A percentile compares a stretch with the other conserved stretches of the same genome.
Conservation (phyloP, 176 grass and related monocot species). For the Chloris gayana region DNA sequence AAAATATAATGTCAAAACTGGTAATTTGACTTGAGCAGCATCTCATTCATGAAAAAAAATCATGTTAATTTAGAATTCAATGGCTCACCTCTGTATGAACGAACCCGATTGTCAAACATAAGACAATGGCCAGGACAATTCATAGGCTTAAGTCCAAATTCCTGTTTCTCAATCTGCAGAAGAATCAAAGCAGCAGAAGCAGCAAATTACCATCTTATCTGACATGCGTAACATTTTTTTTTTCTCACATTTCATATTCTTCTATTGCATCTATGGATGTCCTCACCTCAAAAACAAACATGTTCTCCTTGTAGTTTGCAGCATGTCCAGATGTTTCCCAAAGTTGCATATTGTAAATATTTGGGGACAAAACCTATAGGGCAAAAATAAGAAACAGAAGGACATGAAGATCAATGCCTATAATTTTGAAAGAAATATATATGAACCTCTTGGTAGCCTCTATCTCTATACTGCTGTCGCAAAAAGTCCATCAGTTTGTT, state of each 20-base stretch:
- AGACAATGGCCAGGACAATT: conserved; percentile 98
- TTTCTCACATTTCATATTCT: background rate
- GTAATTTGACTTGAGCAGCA: conserved; percentile 4
- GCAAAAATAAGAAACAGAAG: conserved; percentile 23
- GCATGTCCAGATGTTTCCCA: conserved; percentile 99
- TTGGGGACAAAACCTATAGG: conserved; percentile 81
- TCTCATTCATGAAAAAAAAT: conserved; percentile 23
- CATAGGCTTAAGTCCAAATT: conserved; percentile 99
- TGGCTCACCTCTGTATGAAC: conserved; percentile 89
- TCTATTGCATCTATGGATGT: conserved; percentile 6
- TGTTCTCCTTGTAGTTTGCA: conserved; percentile 98
- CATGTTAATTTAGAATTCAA: conserved; percentile 6
- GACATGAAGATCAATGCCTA: background rate
- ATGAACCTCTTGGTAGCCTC: conserved; percentile 91
- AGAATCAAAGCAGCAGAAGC: background rate
- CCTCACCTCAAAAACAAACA: conserved; percentile 96
- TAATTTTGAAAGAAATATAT: conserved; percentile 38
- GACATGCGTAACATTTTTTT: conserved; percentile 1
- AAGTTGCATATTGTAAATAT: conserved; percentile 99
- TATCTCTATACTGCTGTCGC: conserved; percentile 71
- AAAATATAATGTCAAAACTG: background rate
- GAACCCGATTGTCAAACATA: conserved; percentile 95
- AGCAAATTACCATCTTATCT: background rate
- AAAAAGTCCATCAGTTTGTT: conserved; percentile 97
- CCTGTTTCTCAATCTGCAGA: conserved; percentile 91